Base-by-base conservation (phyloP, 2,329 filamentous ascomycete genomes). In the Talaromyces sp. region DNA sequence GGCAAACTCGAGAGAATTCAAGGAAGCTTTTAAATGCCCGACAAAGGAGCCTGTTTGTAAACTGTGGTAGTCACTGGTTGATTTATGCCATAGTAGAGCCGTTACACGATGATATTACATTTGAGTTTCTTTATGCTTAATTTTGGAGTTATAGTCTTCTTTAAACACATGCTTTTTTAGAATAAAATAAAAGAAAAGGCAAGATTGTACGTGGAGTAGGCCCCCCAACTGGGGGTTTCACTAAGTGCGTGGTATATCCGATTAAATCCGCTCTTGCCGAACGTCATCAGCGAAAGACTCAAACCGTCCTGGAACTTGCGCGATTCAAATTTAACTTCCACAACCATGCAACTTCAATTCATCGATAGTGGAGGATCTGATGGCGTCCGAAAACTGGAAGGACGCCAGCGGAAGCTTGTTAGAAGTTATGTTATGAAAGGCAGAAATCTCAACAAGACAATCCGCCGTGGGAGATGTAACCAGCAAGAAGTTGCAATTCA, bases 1-100 rank as follows among this genome's bases (percentile, higher is more conserved):
- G 75, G 81, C 83, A 0, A 90, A 91, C 67, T 88, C 86, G 31
- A 79, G 80, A 29, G 85, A 85, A 19, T 91, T 91, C 68, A 81
- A 79, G 61, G 83, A 89, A 70, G 85, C 83, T 10, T 91, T 90
- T 71, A 76, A 83, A 53, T 91, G 88, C 68, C 79, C 83, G 17
- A 76, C 76, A 2, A 88, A 85, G 75, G 80, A 89, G 69, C 87
- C 87, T 0, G 83, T 81, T 32, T 91, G 88, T 70, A 83, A 90
- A 73, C 74, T 91, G 60, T 90, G 88, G 87, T 91, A 80, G 66
- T 31, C 56, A 38, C 27, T 19, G 21, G 48, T 52, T 29, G 19
- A 24, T 11, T 46, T 24, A 29, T 24, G 24, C 29, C 48, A 27
- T 52, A 29, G 21, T 52, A 52, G 48, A 46, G 26, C 14, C 3